These are phyloP conservation scores for Blastomyces silverae DNA, from an alignment of 2,329 filamentous ascomycete species.

Conservation along the genomic window DNA sequence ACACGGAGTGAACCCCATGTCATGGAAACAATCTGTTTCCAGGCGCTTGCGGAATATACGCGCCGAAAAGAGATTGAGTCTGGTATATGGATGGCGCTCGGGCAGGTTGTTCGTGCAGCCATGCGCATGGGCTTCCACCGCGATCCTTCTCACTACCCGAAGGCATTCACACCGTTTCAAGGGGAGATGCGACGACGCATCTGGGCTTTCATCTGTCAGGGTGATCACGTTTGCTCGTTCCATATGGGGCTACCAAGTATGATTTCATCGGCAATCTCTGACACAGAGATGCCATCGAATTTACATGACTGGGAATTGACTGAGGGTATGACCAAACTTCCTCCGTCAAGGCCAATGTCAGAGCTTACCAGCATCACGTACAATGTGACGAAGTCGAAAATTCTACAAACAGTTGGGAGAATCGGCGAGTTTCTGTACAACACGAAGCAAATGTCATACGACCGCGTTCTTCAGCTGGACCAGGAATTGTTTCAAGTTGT, in stretches of 20 bases:
- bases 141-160: slow-evolving; percentile 33
- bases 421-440: slow-evolving; percentile 19
- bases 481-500: slow-evolving; percentile 21
- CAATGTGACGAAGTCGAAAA: slow-evolving; percentile 15
- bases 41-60: slow-evolving; percentile 23
- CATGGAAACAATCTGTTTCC: slow-evolving; percentile 27
- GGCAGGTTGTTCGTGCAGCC: slow-evolving; percentile 27
- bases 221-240: slow-evolving; percentile 28
- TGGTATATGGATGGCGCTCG: slow-evolving; percentile 28
- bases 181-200: slow-evolving; percentile 34
- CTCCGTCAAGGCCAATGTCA: slow-evolving; percentile 26
- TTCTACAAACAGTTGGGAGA: slow-evolving; percentile 18
- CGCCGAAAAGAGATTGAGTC: slow-evolving; percentile 22
- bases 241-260: slow-evolving; percentile 33
- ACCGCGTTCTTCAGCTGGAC: slow-evolving; percentile 23
- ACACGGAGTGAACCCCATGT: slow-evolving; percentile 25
- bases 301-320: slow-evolving; percentile 38
- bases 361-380: slow-evolving; percentile 24
- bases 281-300: slow-evolving; percentile 37
- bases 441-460: slow-evolving; percentile 18
- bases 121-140: slow-evolving; percentile 40
- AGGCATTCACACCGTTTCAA: slow-evolving; percentile 30
- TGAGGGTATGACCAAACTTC: slow-evolving; percentile 29
- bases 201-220: slow-evolving; percentile 31
- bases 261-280: slow-evolving; percentile 34